A percentile compares a stretch with the other conserved stretches of the same genome.
phyloP scores from a whole-genome alignment of 306 rosid species.

The Parietaria judaica region DNA sequence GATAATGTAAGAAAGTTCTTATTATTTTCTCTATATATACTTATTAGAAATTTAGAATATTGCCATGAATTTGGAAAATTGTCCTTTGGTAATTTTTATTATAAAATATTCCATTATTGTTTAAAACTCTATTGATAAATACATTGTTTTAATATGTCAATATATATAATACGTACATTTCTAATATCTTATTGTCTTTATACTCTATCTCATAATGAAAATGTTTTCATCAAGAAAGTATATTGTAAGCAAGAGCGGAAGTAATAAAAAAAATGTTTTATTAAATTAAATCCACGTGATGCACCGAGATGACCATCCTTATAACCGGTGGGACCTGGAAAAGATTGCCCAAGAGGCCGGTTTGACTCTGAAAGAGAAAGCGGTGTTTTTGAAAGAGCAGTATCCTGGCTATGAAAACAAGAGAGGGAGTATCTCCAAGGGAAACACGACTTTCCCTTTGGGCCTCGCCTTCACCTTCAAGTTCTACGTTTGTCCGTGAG shows the following conservation, averaged over 20 bases:
- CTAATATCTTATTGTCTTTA: too few species aligned
- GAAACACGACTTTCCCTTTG: slow-evolving; percentile 10
- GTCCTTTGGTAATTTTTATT: too few species aligned
- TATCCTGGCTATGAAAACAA: slow-evolving; percentile 22
- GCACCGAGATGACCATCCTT: slow-evolving; percentile 23
- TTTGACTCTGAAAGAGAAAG: slow-evolving; percentile 16
- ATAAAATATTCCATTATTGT: background rate
- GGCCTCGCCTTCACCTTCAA: slow-evolving; percentile 17
- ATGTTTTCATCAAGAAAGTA: too few species aligned
- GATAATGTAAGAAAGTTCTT: background rate
- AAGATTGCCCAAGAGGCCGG: slow-evolving; percentile 5
- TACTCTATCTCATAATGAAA: too few species aligned
- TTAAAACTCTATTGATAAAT: too few species aligned
- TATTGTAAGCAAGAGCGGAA: slow-evolving; percentile 7
- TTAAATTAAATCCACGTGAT: slow-evolving; percentile 21
- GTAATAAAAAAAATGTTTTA: background rate
- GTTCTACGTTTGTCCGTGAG: slow-evolving; percentile 10
- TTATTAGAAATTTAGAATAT: too few species aligned
- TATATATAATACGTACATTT: too few species aligned
- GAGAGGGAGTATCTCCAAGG: slow-evolving; percentile 9
- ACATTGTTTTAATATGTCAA: too few species aligned
- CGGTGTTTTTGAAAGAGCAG: background rate
- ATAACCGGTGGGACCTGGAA: slow-evolving; percentile 16
- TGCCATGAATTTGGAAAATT: too few species aligned
- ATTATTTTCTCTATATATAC: too few species aligned